Evolutionary conservation across 192 early-diverging fungal genomes (phyloP), one percentile per base, ranked within the genome.

Genomic region (Linnemannia exigua): DNA sequence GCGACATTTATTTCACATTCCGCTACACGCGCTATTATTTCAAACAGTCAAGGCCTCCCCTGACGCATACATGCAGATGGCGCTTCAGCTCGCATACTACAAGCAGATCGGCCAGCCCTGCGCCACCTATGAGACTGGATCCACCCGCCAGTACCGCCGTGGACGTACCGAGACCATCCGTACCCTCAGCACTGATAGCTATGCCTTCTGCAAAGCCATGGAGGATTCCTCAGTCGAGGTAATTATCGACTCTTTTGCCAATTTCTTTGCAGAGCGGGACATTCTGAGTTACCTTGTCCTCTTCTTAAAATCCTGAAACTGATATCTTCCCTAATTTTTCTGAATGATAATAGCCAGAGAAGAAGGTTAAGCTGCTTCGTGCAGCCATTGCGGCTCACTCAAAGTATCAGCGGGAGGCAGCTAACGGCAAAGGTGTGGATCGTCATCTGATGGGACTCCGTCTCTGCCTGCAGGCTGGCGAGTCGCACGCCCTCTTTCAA

Each of bases 161-260:
- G 97, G 97, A 25, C 91, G 97, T 28, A 98, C 97, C 0, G 97
- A 97, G 77, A 97, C 96, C 0, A 95, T 93, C 67, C 91, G 97
- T 25, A 94, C 96, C 15, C 88, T 96, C 22, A 95, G 94, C n/a
- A 67, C 85, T 0, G 96, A 95, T 28, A 91, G 91, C 7, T 91
- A 91, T 28, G 91, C 79, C 0, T 97, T 97, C 90, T 90, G 96
- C 33, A 82, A 91, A 61, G 87, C 89, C 28, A 95, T 97, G 89
- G 88, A 92, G 16, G 79, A 94, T 46, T 22, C 87, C 3, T 81
- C 87, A 20, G 84, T 83, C 22, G 77, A 80, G 61, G 90, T 87
- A 72, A 77, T n/a, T 12, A 61, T 1, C 25, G 16, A 0, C 12
- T n/a, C 9, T n/a, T 48, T 5, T 37, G 8, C 51, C 9, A 22